Evolutionary conservation across 768 basidiomycete genomes (phyloP).

Genomic region (Psilocybe tampanensis): DNA sequence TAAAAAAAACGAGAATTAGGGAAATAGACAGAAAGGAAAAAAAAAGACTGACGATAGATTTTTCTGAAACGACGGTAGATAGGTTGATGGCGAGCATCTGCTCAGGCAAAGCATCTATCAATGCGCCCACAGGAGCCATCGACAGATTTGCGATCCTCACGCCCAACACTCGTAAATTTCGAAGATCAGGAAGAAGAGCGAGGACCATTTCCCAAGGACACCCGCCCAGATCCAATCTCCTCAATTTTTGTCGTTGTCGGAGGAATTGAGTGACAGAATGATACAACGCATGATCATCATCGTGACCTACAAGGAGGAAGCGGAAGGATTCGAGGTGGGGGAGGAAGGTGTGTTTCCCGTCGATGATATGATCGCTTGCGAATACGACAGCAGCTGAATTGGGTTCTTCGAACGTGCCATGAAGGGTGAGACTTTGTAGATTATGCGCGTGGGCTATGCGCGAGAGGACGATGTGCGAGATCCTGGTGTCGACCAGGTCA

Average conservation of each 20-base stretch:
- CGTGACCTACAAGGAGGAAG: slow-evolving; percentile 65
- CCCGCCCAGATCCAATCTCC: slow-evolving; percentile 61
- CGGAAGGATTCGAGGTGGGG: slow-evolving; percentile 66
- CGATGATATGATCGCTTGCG: slow-evolving; percentile 60
- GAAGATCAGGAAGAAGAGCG: slow-evolving; percentile 51
- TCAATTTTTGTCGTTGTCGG: slow-evolving; percentile 45
- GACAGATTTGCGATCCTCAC: slow-evolving; percentile 57
- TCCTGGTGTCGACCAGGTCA: slow-evolving; percentile 71
- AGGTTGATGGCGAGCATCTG: slow-evolving; percentile 59
- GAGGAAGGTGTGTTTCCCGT: slow-evolving; percentile 58
- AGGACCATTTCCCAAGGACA: slow-evolving; percentile 68
- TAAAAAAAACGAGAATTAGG: neutral
- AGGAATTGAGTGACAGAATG: slow-evolving; percentile 58
- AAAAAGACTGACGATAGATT: slow-evolving; percentile 44
- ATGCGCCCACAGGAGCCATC: slow-evolving; percentile 33
- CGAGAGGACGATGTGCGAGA: slow-evolving; percentile 62
- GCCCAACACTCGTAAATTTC: slow-evolving; percentile 55
- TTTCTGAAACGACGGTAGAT: slow-evolving; percentile 50
- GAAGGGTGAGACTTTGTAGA: slow-evolving; percentile 63
- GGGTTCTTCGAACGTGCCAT: slow-evolving; percentile 66
- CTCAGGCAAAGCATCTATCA: slow-evolving; percentile 44
- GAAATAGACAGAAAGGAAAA: neutral
- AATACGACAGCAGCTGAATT: slow-evolving; percentile 61
- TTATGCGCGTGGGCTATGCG: slow-evolving; percentile 65
- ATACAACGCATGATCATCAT: slow-evolving; percentile 55